These are phyloP conservation scores for Serendipita sp. DNA, from an alignment of 768 basidiomycete species.

Conservation along the genomic window DNA sequence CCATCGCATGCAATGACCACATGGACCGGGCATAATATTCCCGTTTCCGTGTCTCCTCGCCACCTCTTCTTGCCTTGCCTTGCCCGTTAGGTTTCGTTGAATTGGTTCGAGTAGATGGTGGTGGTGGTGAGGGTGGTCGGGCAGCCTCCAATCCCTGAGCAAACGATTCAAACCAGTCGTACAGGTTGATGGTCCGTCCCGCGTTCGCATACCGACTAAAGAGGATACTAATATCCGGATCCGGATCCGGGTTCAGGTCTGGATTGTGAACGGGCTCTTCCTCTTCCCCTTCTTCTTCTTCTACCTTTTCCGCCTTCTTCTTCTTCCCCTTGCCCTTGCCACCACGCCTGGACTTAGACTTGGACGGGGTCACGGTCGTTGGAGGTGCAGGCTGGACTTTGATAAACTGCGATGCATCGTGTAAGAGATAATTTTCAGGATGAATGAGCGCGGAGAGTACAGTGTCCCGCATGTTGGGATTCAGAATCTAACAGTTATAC, in stretches of 20 bases:
- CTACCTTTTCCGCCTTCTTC: background rate
- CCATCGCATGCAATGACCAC: slow-evolving; percentile 64
- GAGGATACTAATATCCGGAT: slow-evolving; percentile 57
- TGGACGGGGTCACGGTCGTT: background rate
- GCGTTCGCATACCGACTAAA: slow-evolving; percentile 64
- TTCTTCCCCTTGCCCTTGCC: background rate
- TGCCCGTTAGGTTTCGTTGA: background rate
- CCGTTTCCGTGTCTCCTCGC: slow-evolving; percentile 6
- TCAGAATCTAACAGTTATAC: background rate
- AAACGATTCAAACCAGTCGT: slow-evolving; percentile 80
- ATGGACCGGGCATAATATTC: slow-evolving; percentile 67
- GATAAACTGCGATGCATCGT: background rate
- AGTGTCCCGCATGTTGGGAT: background rate
- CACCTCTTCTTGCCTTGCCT: background rate
- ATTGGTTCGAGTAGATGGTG: background rate
- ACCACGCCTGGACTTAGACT: background rate
- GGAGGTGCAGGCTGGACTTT: background rate
- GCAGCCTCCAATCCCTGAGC: slow-evolving; percentile 48
- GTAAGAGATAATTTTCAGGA: background rate
- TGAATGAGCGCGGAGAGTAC: background rate
- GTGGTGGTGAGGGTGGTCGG: slow-evolving; percentile 7
- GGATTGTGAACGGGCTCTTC: background rate
- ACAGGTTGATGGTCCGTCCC: slow-evolving; percentile 69
- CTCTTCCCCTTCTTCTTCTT: no score
- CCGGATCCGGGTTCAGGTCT: background rate